Evolutionary conservation across 2,329 filamentous ascomycete genomes (phyloP).

Genomic region (Fusarium sp.): DNA sequence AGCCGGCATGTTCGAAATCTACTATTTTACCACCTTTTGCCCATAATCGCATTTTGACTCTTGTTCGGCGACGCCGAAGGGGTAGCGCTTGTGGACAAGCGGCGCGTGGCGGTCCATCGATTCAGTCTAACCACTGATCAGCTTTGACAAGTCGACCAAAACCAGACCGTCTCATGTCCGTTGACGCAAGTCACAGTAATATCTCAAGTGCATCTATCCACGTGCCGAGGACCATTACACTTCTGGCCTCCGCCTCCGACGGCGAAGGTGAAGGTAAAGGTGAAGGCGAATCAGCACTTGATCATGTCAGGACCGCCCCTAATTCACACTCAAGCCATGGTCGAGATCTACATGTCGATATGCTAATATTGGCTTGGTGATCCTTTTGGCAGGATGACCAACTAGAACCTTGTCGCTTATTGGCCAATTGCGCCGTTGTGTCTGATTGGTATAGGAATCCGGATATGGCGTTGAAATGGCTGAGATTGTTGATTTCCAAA

Average conservation of each 20-base stretch:
- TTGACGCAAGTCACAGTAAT: not conserved
- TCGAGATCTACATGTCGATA: slow-evolving; percentile 18
- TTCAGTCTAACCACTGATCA: slow-evolving; percentile 32
- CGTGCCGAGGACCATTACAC: slow-evolving; percentile 14
- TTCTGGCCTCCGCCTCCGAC: slow-evolving; percentile 7
- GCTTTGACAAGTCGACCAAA: slow-evolving; percentile 23
- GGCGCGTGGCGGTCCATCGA: slow-evolving; percentile 32
- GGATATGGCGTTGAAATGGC: not conserved
- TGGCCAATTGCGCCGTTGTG: slow-evolving; percentile 16
- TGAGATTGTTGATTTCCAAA: slow-evolving; percentile 1
- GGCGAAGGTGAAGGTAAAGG: not conserved
- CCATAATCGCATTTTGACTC: slow-evolving; percentile 13
- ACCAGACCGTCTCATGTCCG: slow-evolving; percentile 2
- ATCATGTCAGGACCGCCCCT: not conserved
- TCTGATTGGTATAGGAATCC: slow-evolving; percentile 2
- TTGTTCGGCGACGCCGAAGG: slow-evolving; percentile 39
- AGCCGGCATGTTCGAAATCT: slow-evolving; percentile 1
- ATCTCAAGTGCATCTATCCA: slow-evolving; percentile 19
- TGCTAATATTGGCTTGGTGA: slow-evolving; percentile 7
- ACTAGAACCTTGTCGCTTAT: slow-evolving; percentile 16
- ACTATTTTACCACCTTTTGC: not conserved
- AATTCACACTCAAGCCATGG: slow-evolving; percentile 7
- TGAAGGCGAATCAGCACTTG: slow-evolving; percentile 2
- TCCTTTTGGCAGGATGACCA: slow-evolving; percentile 1
- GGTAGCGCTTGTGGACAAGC: slow-evolving; percentile 39